Evolutionary conservation across 352 stramenopile species (phyloP).

Genomic region (Saprolegnia parasitica): DNA sequence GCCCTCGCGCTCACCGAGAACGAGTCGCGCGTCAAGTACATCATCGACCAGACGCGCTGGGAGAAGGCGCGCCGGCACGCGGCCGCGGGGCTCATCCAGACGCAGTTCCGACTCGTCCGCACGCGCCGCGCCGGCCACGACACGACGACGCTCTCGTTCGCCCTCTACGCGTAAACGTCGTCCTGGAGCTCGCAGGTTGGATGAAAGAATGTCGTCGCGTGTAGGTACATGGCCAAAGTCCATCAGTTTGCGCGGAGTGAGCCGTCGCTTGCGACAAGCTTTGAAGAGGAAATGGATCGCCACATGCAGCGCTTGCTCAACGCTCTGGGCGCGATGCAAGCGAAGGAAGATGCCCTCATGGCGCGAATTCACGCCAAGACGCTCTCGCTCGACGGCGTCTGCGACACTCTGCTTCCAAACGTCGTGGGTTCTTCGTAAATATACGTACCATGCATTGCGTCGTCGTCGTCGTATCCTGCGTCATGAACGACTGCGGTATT

Average conservation of each 20-base stretch:
- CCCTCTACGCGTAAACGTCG: slow-evolving; percentile 24
- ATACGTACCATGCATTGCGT: not conserved
- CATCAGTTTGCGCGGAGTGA: slow-evolving; percentile 36
- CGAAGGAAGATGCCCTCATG: slow-evolving; percentile 37
- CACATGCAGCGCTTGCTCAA: slow-evolving; percentile 38
- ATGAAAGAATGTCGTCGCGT: not conserved
- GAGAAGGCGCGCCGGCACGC: slow-evolving; percentile 43
- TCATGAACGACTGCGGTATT: no score
- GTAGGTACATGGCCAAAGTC: slow-evolving; percentile 28
- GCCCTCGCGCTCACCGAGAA: slow-evolving; percentile 59
- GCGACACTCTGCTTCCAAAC: not conserved
- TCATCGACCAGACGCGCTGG: slow-evolving; percentile 62
- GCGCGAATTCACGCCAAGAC: slow-evolving; percentile 44
- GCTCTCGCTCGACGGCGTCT: not conserved
- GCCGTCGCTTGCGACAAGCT: slow-evolving; percentile 35
- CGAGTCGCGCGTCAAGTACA: slow-evolving; percentile 57
- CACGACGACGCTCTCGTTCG: slow-evolving; percentile 33
- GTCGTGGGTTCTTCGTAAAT: not conserved
- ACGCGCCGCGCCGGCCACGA: not conserved
- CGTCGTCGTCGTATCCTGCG: not conserved
- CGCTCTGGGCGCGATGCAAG: slow-evolving; percentile 39
- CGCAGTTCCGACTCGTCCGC: slow-evolving; percentile 36
- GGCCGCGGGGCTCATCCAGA: slow-evolving; percentile 44
- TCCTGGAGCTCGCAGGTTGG: not conserved
- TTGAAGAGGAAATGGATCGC: slow-evolving; percentile 48